These are phyloP conservation scores for Xylaria cubensis DNA, from an alignment of 495 filamentous ascomycete species.

Conservation along the genomic window DNA sequence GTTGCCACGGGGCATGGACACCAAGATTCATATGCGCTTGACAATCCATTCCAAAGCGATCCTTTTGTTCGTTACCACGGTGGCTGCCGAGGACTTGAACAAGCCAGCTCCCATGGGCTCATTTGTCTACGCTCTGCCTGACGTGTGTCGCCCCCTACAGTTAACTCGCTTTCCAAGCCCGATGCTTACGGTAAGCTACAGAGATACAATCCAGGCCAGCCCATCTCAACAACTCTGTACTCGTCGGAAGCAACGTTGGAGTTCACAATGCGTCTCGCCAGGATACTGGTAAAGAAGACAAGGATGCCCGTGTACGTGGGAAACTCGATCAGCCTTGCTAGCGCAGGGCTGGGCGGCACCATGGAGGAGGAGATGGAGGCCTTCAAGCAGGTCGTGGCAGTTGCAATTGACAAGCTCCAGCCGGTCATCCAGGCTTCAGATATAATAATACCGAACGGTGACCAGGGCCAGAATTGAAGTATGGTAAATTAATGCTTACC, in stretches of 20 bases:
- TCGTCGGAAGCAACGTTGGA: conserved; percentile 76
- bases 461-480: not conserved
- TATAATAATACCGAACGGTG: not conserved
- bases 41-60: conserved; percentile 70
- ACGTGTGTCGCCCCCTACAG: conserved; percentile 60
- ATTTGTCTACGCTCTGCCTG: conserved; percentile 91
- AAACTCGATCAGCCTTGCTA: conserved; percentile 72
- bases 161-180: not conserved
- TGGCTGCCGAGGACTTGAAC: conserved; percentile 63
- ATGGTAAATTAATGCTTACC: too few species aligned
- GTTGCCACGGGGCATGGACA: conserved; percentile 76
- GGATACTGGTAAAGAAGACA: conserved; percentile 75
- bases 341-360: conserved; percentile 70
- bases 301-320: conserved; percentile 81
- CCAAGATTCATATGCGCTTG: conserved; percentile 79
- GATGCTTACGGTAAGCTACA: conserved; percentile 34
- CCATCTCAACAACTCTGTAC: conserved; percentile 81
- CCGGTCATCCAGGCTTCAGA: conserved; percentile 16
- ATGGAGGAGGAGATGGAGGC: conserved; percentile 97
- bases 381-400: conserved; percentile 71
- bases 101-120: conserved; percentile 69
- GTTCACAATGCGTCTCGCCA: conserved; percentile 84
- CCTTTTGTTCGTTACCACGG: conserved; percentile 78
- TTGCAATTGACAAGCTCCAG: conserved; percentile 64
- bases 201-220: conserved; percentile 63